phyloP scores from a whole-genome alignment of 2,329 filamentous ascomycete genomes.

The Immersiporthe knoxdaviesiana region DNA sequence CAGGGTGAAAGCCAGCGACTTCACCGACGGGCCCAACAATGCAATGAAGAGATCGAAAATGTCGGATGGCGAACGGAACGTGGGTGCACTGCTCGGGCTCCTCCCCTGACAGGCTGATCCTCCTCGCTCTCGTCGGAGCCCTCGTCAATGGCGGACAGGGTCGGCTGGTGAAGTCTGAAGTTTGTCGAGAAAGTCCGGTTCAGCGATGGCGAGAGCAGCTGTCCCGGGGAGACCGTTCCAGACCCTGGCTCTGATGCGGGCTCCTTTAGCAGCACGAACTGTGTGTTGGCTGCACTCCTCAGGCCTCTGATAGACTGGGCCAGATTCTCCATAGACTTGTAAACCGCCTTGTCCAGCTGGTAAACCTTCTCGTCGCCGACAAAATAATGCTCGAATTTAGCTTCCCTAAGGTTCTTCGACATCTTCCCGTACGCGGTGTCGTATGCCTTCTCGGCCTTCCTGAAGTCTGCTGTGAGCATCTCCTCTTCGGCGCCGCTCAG shows the following conservation, averaged over 20 bases:
- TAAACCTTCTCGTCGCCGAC: slow-evolving; percentile 80
- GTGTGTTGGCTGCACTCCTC: slow-evolving; percentile 84
- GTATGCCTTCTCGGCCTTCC: slow-evolving; percentile 64
- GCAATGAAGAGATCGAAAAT: slow-evolving; percentile 92
- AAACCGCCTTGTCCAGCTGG: slow-evolving; percentile 75
- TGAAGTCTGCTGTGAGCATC: slow-evolving; percentile 67
- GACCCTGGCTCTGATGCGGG: slow-evolving; percentile 41
- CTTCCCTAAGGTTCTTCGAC: slow-evolving; percentile 78
- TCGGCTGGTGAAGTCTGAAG: slow-evolving; percentile 46
- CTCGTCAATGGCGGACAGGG: slow-evolving; percentile 66
- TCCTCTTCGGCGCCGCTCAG: slow-evolving; percentile 81
- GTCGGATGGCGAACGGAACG: slow-evolving; percentile 69
- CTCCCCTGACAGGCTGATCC: slow-evolving; percentile 40
- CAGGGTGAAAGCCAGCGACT: slow-evolving; percentile 89
- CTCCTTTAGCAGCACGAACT: slow-evolving; percentile 82
- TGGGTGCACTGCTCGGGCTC: slow-evolving; percentile 35
- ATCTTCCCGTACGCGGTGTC: slow-evolving; percentile 70
- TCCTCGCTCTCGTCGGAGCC: slow-evolving; percentile 59
- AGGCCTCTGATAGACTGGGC: slow-evolving; percentile 89
- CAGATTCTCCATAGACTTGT: slow-evolving; percentile 82
- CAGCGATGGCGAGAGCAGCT: slow-evolving; percentile 38
- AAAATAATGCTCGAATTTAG: slow-evolving; percentile 86
- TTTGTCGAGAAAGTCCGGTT: slow-evolving; percentile 37
- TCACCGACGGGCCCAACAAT: slow-evolving; percentile 90
- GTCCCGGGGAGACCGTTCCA: slow-evolving; percentile 38